Evolutionary conservation across 306 rosid species (phyloP), one percentile per base, ranked within the genome.

Genomic region (Morella rubra): DNA sequence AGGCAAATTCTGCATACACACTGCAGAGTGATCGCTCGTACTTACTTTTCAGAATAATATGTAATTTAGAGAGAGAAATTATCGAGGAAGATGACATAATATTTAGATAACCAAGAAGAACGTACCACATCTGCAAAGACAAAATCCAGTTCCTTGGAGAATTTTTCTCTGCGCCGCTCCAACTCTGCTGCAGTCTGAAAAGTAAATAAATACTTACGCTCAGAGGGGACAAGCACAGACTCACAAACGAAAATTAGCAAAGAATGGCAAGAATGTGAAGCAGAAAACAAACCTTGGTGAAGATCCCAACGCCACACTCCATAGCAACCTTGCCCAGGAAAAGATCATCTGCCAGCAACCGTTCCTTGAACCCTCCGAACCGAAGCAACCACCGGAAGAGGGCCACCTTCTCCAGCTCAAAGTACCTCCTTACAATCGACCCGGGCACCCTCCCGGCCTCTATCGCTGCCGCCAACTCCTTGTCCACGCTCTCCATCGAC

Each of bases 101-200:
- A 62, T 37, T 62, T 20, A 14, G 20, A 15, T 62, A 62, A 32
- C 19, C 69, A 65, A 65, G 15, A 41, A 65, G 32, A 65, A 65
- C 88, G 72, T 89, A 95, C 98, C 96, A 95, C 98, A 78, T 95
- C 98, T 1, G 96, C 95, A 60, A 95, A 85, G 71, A 95, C 98
- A 79, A 95, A 84, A 83, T 95, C 98, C 8, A 95, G 84, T 89
- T 95, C 98, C 3, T 95, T 80, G 85, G 91, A 89, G 79, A 95
- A 95, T 14, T 95, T 92, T 20, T 95, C 96, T 80, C 90, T 77
- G 41, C 98, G 87, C 13, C 85, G 82, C 19, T 89, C 86, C 77
- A 90, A 92, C 85, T 95, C 98, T 37, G 98, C 98, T 73, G 98
- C 98, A 77, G 98, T 95, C 98, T 95, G 81, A 40, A 66, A 86